Evolutionary conservation across 2,329 filamentous ascomycete genomes (phyloP).

Genomic region (Scedosporium boydii): DNA sequence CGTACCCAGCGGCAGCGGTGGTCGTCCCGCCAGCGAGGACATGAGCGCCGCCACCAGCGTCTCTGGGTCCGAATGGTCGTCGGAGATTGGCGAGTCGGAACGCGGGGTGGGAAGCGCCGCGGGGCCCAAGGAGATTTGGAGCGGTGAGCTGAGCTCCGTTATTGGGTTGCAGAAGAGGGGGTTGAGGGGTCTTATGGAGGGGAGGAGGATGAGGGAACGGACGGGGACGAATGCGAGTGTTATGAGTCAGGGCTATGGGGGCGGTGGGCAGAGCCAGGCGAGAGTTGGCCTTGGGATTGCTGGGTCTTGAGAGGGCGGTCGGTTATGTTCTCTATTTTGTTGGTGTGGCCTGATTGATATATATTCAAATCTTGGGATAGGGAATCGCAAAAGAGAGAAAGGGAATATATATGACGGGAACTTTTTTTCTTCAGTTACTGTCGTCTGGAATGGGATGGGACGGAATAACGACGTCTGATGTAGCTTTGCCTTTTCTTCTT

Average conservation of each 20-base stretch:
- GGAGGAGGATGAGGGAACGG: conserved; percentile 72
- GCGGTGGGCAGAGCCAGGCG: conserved; percentile 15
- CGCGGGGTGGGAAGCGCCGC: conserved; percentile 22
- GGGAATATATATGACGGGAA: neutral
- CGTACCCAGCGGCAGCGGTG: conserved; percentile 20
- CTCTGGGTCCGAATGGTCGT: conserved; percentile 48
- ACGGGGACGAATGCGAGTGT: conserved; percentile 30
- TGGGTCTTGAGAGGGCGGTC: conserved; percentile 23
- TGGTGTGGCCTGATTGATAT: neutral
- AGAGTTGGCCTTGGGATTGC: conserved; percentile 41
- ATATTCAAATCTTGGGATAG: neutral
- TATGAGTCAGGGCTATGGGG: conserved; percentile 20
- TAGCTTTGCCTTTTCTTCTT: neutral
- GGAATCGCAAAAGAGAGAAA: neutral
- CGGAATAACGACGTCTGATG: neutral
- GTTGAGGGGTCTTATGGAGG: conserved; percentile 88
- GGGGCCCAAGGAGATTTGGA: conserved; percentile 59
- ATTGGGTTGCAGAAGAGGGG: conserved; percentile 94
- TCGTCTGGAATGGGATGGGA: neutral
- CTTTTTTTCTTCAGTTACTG: neutral
- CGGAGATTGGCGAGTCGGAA: conserved; percentile 40
- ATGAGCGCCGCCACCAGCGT: conserved; percentile 39
- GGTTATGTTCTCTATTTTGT: neutral
- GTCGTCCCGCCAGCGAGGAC: conserved; percentile 34
- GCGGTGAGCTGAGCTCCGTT: conserved; percentile 73